A percentile compares a stretch with the other conserved stretches of the same genome.
phyloP scores from a whole-genome alignment of 805 yeast genomes.

The Grigorovia humatica region DNA sequence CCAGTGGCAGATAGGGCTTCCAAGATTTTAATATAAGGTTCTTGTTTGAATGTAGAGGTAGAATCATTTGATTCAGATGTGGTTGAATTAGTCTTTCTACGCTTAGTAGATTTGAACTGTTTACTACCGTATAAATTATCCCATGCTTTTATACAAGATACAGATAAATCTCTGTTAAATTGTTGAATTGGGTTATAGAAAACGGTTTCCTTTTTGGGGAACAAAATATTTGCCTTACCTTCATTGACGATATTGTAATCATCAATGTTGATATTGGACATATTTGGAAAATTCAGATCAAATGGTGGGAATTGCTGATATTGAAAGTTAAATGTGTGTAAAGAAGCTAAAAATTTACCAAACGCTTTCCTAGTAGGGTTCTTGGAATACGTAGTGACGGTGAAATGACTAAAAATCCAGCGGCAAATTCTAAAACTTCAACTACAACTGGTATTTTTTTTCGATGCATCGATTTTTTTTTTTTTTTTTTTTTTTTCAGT shows the following conservation, averaged over 20 bases:
- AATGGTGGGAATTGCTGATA: not conserved
- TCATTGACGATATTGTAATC: constrained; percentile 44
- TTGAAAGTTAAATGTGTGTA: not conserved
- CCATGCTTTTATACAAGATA: constrained; percentile 82
- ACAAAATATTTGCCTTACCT: constrained; percentile 76
- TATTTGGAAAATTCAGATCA: not conserved
- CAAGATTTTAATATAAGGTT: constrained; percentile 53
- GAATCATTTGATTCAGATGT: not conserved
- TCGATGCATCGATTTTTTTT: not conserved
- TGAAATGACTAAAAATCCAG: not conserved
- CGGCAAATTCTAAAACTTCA: not conserved
- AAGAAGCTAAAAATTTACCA: not conserved
- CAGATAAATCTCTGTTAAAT: constrained; percentile 86
- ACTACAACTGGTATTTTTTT: too few relatives aligned
- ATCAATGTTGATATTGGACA: constrained; percentile 17
- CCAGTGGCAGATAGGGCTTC: constrained; percentile 97
- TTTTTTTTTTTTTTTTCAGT: not conserved
- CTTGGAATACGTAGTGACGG: not conserved
- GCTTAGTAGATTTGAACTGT: constrained; percentile 10
- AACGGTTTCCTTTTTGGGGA: constrained; percentile 73
- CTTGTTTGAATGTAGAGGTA: constrained; percentile 1
- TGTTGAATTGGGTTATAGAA: constrained; percentile 96
- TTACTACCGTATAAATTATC: constrained; percentile 41
- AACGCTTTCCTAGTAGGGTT: not conserved
- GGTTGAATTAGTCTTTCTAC: constrained; percentile 25